Base-by-base conservation (phyloP, 805 yeast genomes). In the Starmerella etchellsii region DNA sequence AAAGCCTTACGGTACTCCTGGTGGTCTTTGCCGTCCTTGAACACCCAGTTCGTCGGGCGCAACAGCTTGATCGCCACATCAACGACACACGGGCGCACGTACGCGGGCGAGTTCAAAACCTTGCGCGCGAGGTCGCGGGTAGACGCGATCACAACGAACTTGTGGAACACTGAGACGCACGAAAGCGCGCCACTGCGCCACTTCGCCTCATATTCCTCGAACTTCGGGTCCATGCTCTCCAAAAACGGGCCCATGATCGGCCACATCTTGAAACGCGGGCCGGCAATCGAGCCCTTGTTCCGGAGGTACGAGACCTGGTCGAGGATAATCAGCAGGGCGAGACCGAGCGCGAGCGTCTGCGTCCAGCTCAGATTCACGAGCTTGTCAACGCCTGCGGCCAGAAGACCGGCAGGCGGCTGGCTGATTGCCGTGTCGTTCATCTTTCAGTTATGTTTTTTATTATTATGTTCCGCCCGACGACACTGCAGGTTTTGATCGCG, bases 31-130 rank as follows among this genome's bases (percentile, higher is more conserved):
- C 98, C 98, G 57, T 91, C 98, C 55, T 85, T 65, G 61, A 91
- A 91, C 28, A 91, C 98, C 98, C 98, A 91, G 68, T 88, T 91
- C 34, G 88, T 70, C 35, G 97, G 96, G 63, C 97, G 76, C 56
- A 91, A 68, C 51, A 91, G 83, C 64, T 91, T 91, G 48, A 78
- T 70, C 18, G 98, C 98, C 40, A 85, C 97, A 59, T 91, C 98
- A 49, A 91, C 98, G 46, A 91, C 95, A 66, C 98, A 91, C 5
- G 98, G 98, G 62, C 85, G 85, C 47, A 85, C 96, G 57, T 71
- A 91, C 36, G 74, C 70, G 30, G 95, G 94, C 16, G 94, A 76
- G 56, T 74, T 78, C 54, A 88, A 70, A 46, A 85, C 75, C 55
- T 87, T 87, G 60, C 96, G 75, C 24, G 95, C 81, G 46, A 87